Base-by-base conservation (phyloP, 129 eudicot genomes). In the Silybum marianum region DNA sequence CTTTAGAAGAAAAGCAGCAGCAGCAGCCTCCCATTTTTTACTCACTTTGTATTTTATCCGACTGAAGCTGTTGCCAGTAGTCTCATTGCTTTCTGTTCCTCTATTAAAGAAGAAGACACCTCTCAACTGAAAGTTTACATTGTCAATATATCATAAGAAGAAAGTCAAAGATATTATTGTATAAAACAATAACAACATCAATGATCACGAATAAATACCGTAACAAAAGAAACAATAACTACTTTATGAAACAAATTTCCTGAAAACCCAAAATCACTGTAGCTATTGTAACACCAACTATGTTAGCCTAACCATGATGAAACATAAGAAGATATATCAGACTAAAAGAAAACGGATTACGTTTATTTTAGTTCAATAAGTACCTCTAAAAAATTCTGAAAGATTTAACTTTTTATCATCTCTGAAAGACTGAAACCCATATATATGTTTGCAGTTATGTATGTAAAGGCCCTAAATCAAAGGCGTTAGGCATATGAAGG, bases 21-120 rank as follows among this genome's bases (percentile, higher is more conserved):
- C 97, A 91, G 76, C 96, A 93, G 79, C 95, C 96, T 84, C 98
- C 98, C 98, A 94, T 83, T 90, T 85, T 75, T 76, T 73, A 58
- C 76, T 77, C 60, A 75, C 24, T 24, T 74, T 16, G 11, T 75
- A 13, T 38, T 69, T 75, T 85, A 91, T 93, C 88, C 76, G 74
- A 81, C 82, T 18, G 91, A 87, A 81, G 85, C 51, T 82, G 72
- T 81, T 62, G 72, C 82, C 78, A 84, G 75, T 54, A 75, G 72
- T 81, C 39, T 86, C 94, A 91, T 91, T 80, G 76, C 69, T 71
- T 76, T 75, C 85, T 78, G 74, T 80, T 44, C 77, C 77, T 73
- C 80, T 74, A 51, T 48, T 72, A 74, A 63, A 73, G 51, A 46
- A 84, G 80, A 84, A 83, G 70, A 72, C 73, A 78, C 79, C 76